These are phyloP conservation scores for Wickerhamiella parazyma DNA, from an alignment of 805 yeast genomes.

Conservation along the genomic window DNA sequence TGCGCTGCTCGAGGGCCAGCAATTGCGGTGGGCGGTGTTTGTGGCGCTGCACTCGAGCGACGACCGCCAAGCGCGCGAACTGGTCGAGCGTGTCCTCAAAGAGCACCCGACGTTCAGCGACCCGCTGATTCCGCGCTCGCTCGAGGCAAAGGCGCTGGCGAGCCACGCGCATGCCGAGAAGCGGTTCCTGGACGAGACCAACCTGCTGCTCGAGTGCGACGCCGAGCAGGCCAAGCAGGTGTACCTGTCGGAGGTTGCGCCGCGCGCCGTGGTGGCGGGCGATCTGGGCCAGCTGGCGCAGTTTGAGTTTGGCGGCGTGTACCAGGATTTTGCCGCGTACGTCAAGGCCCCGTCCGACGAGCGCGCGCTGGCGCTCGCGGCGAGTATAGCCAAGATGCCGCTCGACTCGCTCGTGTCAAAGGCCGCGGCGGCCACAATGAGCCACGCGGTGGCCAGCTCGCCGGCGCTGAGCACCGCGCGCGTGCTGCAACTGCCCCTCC, in stretches of 20 bases:
- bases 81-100: constrained; percentile 9
- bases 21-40: constrained; percentile 48
- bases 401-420: constrained; percentile 13
- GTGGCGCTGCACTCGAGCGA: constrained; percentile 44
- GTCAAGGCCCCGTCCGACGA: not conserved
- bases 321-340: constrained; percentile 22
- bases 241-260: constrained; percentile 51
- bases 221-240: constrained; percentile 52
- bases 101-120: constrained; percentile 17
- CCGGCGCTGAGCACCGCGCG: constrained; percentile 4
- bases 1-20: constrained; percentile 29
- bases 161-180: constrained; percentile 35
- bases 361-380: constrained; percentile 5
- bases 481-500: constrained; percentile 14
- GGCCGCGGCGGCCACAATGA: constrained; percentile 21
- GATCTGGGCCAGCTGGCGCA: constrained; percentile 18
- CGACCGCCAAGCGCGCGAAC: constrained; percentile 30
- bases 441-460: constrained; percentile 19
- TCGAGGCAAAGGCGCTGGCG: constrained; percentile 48
- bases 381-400: not conserved
- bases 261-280: constrained; percentile 47
- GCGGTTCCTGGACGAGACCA: constrained; percentile 45
- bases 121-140: constrained; percentile 27
- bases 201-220: constrained; percentile 47
- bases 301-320: constrained; percentile 27